Conservation (phyloP, 805 yeast genomes). For the Cyberlindnera saturnus region DNA sequence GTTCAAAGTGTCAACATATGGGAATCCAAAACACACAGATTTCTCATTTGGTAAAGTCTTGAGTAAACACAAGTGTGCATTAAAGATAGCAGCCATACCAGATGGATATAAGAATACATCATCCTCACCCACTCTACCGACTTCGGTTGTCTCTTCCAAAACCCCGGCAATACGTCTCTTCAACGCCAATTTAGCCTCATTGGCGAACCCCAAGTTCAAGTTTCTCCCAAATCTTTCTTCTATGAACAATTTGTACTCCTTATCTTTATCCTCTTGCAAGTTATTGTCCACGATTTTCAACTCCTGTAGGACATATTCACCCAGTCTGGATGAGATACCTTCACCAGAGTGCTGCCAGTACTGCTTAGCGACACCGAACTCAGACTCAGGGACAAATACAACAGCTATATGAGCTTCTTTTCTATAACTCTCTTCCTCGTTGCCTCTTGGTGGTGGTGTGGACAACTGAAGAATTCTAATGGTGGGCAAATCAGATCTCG, state of each 20-base stretch:
- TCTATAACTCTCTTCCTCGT: conserved; percentile 52
- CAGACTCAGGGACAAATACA: conserved; percentile 61
- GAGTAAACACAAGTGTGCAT: conserved; percentile 60
- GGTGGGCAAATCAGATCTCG: conserved; percentile 21
- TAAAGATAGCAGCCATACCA: conserved; percentile 90
- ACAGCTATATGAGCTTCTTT: conserved; percentile 68
- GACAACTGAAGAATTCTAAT: conserved; percentile 68
- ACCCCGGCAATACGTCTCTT: conserved; percentile 69
- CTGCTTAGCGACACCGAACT: conserved; percentile 62
- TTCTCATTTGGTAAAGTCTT: conserved; percentile 32
- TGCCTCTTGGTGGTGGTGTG: conserved; percentile 58
- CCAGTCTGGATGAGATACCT: conserved; percentile 87
- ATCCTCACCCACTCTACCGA: conserved; percentile 32
- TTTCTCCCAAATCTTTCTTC: conserved; percentile 92
- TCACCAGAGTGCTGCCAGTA: conserved; percentile 99
- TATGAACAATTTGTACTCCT: conserved; percentile 60
- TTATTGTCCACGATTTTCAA: conserved; percentile 34
- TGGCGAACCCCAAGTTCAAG: conserved; percentile 68
- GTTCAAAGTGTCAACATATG: conserved; percentile 88
- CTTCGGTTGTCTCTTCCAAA: conserved; percentile 30
- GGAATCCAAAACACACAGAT: conserved; percentile 93
- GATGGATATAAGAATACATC: conserved; percentile 83
- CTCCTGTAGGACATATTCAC: conserved; percentile 73
- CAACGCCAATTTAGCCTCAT: conserved; percentile 70
- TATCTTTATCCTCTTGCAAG: conserved; percentile 28